Conservation (phyloP, 73 alveolate species). For the Paramecium caudatum region DNA sequence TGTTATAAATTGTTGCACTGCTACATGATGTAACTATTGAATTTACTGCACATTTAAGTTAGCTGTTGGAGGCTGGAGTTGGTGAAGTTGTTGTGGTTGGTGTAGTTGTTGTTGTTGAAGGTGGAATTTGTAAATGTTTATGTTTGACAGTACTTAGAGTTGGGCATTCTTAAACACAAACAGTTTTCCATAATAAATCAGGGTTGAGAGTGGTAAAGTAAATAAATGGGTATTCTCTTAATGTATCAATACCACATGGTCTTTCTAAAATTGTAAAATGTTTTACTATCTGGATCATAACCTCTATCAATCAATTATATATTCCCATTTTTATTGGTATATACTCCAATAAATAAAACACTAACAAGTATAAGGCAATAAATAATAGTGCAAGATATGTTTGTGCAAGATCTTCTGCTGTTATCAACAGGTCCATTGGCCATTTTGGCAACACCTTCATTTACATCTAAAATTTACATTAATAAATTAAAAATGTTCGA, state of each 20-base stretch:
- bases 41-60: slow-evolving; percentile 53
- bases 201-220: slow-evolving; percentile 7
- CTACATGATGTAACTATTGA: slow-evolving; percentile 9
- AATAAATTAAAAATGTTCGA: not conserved
- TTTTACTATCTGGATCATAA: slow-evolving; percentile 50
- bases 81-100: slow-evolving; percentile 43
- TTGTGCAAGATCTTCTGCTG: slow-evolving; percentile 45
- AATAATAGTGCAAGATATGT: not conserved
- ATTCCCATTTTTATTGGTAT: slow-evolving; percentile 22
- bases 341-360: not conserved
- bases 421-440: slow-evolving; percentile 55
- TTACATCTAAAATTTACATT: no score
- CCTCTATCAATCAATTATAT: not conserved
- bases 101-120: slow-evolving; percentile 21
- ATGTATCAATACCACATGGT: slow-evolving; percentile 53
- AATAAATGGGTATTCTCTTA: slow-evolving; percentile 37
- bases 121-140: not conserved
- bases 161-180: slow-evolving; percentile 60
- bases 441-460: no score
- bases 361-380: not conserved
- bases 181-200: slow-evolving; percentile 58
- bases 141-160: not conserved
- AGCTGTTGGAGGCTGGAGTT: not conserved
- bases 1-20: not conserved
- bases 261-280: no score